Evolutionary conservation across 1,284 basidiomycete genomes (phyloP).

Genomic region (Trichosporon inkin): DNA sequence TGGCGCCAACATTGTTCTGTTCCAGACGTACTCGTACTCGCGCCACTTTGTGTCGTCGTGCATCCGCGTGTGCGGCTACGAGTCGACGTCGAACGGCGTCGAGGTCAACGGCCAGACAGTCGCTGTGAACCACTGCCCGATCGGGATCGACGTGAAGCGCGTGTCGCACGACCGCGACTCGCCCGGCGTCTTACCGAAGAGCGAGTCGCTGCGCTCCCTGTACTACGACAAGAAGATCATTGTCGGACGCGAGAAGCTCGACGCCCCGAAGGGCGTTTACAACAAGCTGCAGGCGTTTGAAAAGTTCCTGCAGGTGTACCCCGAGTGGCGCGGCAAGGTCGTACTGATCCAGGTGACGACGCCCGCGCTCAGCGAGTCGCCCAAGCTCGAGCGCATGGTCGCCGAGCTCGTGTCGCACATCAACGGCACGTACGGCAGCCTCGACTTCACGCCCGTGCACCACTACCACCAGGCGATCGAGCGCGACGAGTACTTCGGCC

Average conservation of each 20-base stretch:
- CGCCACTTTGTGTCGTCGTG: conserved; percentile 93
- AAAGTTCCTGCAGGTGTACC: conserved; percentile 87
- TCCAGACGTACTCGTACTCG: conserved; percentile 96
- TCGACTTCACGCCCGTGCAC: conserved; percentile 98
- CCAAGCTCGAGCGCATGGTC: conserved; percentile 88
- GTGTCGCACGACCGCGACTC: conserved; percentile 74
- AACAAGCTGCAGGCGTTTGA: conserved; percentile 98
- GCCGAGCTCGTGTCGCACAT: conserved; percentile 94
- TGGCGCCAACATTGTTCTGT: conserved; percentile 91
- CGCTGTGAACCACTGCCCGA: conserved; percentile 84
- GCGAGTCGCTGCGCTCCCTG: conserved; percentile 73
- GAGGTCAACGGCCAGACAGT: conserved; percentile 86
- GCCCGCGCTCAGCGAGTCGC: conserved; percentile 88
- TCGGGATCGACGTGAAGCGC: conserved; percentile 92
- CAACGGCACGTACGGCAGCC: conserved; percentile 90
- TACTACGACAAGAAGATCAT: conserved; percentile 99
- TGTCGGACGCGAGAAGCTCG: conserved; percentile 96
- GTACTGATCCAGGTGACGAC: conserved; percentile 78
- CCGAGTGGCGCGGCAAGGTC: conserved; percentile 88
- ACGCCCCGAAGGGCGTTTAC: conserved; percentile 94
- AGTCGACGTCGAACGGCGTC: conserved; percentile 76
- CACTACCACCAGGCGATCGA: conserved; percentile 98
- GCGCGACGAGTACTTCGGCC: conserved; percentile 95
- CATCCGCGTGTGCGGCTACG: conserved; percentile 93
- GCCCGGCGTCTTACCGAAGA: conserved; percentile 81